These are phyloP conservation scores for Penicillium sp. DNA, from an alignment of 2,329 filamentous ascomycete genomes.

Conservation along the genomic window DNA sequence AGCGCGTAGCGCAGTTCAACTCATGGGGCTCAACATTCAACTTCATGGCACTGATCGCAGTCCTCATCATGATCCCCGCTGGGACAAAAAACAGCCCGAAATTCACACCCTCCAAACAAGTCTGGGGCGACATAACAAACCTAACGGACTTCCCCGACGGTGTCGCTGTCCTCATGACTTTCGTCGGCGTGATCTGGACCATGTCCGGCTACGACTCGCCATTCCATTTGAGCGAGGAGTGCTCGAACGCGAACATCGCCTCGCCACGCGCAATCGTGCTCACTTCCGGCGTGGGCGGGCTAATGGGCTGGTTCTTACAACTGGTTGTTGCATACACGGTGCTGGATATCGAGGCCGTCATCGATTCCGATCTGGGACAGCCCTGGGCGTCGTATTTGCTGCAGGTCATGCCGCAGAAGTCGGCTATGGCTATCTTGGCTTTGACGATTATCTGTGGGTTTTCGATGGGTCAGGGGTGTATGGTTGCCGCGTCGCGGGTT, in stretches of 20 bases:
- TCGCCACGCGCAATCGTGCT: conserved; percentile 70
- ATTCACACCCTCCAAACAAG: conserved; percentile 57
- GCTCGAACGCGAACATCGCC: conserved; percentile 68
- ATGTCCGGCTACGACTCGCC: conserved; percentile 67
- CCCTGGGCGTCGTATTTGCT: conserved; percentile 69
- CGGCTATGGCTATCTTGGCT: conserved; percentile 61
- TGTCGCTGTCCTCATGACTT: conserved; percentile 67
- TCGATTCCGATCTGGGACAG: conserved; percentile 63
- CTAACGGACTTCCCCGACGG: conserved; percentile 67
- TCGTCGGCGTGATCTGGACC: conserved; percentile 68
- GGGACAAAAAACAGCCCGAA: conserved; percentile 56
- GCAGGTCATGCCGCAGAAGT: conserved; percentile 61
- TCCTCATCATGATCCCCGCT: conserved; percentile 67
- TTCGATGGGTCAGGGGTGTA: conserved; percentile 70
- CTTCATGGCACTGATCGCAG: conserved; percentile 63
- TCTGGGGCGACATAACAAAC: conserved; percentile 66
- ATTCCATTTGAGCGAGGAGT: conserved; percentile 73
- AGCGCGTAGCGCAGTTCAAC: conserved; percentile 69
- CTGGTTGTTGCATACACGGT: conserved; percentile 71
- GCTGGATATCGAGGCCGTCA: conserved; percentile 57
- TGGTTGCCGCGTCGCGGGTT: conserved; percentile 65
- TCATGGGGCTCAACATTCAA: conserved; percentile 69
- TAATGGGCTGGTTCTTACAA: conserved; percentile 71
- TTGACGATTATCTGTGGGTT: conserved; percentile 69
- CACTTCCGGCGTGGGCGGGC: conserved; percentile 63